phyloP scores from a whole-genome alignment of 1,284 basidiomycete species.

The Coniferiporia weirii region DNA sequence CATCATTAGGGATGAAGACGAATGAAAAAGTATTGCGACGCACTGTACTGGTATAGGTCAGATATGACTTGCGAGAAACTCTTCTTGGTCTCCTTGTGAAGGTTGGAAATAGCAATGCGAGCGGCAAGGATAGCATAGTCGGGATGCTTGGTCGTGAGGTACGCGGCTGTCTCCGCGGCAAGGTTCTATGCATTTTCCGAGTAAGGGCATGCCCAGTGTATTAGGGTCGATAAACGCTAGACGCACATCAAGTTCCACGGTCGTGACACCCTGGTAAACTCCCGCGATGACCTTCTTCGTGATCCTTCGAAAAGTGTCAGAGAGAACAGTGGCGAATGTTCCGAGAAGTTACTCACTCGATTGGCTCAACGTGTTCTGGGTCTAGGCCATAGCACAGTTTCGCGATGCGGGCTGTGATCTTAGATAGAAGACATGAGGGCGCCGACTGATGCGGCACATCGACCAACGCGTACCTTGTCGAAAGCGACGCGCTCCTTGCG shows the following conservation, averaged over 20 bases:
- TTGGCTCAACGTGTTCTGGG: conserved; percentile 88
- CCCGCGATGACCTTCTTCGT: conserved; percentile 95
- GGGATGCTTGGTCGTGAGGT: conserved; percentile 93
- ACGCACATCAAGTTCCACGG: conserved; percentile 92
- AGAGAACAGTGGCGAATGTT: conserved; percentile 1
- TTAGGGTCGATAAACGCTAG: not conserved
- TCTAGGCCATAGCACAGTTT: conserved; percentile 99
- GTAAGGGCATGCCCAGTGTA: conserved; percentile 1
- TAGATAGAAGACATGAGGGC: conserved; percentile 17
- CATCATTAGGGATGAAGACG: conserved; percentile 8
- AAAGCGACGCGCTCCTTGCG: conserved; percentile 86
- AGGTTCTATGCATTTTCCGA: conserved; percentile 57
- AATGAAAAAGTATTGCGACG: conserved; percentile 22
- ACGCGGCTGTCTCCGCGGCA: conserved; percentile 95
- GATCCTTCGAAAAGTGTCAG: conserved; percentile 44
- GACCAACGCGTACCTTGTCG: conserved; percentile 60
- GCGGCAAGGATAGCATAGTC: conserved; percentile 99
- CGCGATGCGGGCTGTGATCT: conserved; percentile 89
- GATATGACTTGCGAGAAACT: conserved; percentile 89
- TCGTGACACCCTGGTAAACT: conserved; percentile 94
- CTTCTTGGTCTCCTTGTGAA: conserved; percentile 99
- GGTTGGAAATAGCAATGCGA: conserved; percentile 96
- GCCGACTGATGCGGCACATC: conserved; percentile 15
- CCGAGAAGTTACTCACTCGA: conserved; percentile 57
- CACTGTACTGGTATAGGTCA: conserved; percentile 88